Evolutionary conservation across 768 basidiomycete genomes (phyloP).

Genomic region (Boletus sp.): DNA sequence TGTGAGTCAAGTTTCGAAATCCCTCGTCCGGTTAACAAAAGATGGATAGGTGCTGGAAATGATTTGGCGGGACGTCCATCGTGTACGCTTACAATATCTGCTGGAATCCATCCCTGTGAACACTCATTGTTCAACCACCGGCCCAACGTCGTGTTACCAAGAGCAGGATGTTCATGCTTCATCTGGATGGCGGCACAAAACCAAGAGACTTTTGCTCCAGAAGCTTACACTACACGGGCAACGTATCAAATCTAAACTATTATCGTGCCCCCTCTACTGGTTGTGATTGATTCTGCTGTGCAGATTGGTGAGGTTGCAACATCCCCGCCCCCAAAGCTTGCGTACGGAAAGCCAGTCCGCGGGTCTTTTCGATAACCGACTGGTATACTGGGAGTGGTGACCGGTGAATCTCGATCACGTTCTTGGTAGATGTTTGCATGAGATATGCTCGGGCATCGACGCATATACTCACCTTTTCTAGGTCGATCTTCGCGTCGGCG

Average conservation of each 20-base stretch:
- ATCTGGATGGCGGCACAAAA: not conserved
- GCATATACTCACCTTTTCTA: constrained; percentile 68
- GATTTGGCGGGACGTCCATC: not conserved
- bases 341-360: constrained; percentile 86
- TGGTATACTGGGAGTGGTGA: constrained; percentile 89
- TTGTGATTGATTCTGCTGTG: constrained; percentile 30
- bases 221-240: constrained; percentile 3
- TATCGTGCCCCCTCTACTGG: constrained; percentile 29
- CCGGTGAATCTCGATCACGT: constrained; percentile 93
- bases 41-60: constrained; percentile 38
- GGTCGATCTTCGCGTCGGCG: constrained; percentile 94
- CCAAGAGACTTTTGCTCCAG: constrained; percentile 3
- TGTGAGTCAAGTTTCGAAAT: constrained; percentile 31
- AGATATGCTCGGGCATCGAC: not conserved
- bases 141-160: not conserved
- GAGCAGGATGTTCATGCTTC: too few species aligned
- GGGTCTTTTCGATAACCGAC: constrained; percentile 91
- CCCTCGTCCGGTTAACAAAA: not conserved
- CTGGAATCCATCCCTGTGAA: not conserved
- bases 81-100: not conserved
- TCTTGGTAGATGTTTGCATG: constrained; percentile 46
- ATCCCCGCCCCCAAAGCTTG: constrained; percentile 86
- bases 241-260: constrained; percentile 3
- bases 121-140: not conserved
- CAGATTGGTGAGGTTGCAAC: constrained; percentile 34